Conservation (phyloP, 2,329 filamentous ascomycete species). For the Falciphora oryzae region DNA sequence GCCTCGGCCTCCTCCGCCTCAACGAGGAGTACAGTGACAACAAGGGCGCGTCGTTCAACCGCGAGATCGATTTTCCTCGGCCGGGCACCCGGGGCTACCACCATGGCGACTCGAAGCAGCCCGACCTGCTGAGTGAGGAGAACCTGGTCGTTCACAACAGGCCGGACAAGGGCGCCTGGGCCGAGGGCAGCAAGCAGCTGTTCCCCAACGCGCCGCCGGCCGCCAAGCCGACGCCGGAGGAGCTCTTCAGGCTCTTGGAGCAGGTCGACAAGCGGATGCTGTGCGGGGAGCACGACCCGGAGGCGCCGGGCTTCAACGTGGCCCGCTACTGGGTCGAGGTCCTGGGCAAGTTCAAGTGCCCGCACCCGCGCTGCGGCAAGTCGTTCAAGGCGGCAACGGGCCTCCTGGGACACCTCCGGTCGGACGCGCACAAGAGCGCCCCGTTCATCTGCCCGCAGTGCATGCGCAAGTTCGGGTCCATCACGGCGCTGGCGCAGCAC, state of each 20-base stretch:
- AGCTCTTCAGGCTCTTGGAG: constrained; percentile 12
- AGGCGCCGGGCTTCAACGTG: constrained; percentile 39
- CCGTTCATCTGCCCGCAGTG: constrained; percentile 41
- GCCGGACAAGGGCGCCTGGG: constrained; percentile 8
- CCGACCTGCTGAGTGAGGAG: constrained; percentile 17
- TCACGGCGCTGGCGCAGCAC: constrained; percentile 41
- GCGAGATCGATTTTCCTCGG: neutral
- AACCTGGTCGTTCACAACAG: constrained; percentile 10
- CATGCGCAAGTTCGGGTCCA: constrained; percentile 31
- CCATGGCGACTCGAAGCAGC: constrained; percentile 16
- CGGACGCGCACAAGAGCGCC: constrained; percentile 31
- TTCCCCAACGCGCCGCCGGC: constrained; percentile 21
- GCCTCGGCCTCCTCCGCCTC: neutral
- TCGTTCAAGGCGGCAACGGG: constrained; percentile 27
- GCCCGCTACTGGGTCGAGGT: constrained; percentile 39
- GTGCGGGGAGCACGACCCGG: constrained; percentile 34
- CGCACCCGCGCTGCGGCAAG: constrained; percentile 45
- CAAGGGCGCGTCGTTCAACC: neutral
- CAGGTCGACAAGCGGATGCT: constrained; percentile 6
- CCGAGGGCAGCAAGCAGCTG: constrained; percentile 19
- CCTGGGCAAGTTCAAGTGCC: constrained; percentile 45
- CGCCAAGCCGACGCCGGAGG: constrained; percentile 16
- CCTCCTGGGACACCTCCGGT: constrained; percentile 38
- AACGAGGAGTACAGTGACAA: neutral
- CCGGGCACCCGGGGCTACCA: constrained; percentile 14